Evolutionary conservation across 805 yeast genomes (phyloP).

Genomic region (Grigorovia humatica): DNA sequence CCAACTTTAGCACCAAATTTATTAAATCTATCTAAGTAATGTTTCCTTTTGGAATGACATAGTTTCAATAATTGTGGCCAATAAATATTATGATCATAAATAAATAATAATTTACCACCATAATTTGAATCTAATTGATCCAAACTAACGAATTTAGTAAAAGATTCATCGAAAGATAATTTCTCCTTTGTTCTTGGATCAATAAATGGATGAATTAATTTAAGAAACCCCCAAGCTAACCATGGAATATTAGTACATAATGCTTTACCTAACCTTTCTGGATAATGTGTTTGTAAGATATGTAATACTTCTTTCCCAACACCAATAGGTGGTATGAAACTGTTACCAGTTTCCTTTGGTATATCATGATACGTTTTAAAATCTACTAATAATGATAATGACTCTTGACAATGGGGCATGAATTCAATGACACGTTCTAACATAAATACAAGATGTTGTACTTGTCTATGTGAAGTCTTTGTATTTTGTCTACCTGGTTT

Average conservation of each 20-base stretch:
- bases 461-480: slow-evolving; percentile 78
- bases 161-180: slow-evolving; percentile 84
- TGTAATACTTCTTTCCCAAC: slow-evolving; percentile 87
- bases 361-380: slow-evolving; percentile 62
- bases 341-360: slow-evolving; percentile 43
- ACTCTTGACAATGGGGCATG: slow-evolving; percentile 96
- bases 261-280: slow-evolving; percentile 92
- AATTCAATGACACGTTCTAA: slow-evolving; percentile 84
- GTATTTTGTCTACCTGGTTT: slow-evolving; percentile 96
- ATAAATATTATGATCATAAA: slow-evolving; percentile 67
- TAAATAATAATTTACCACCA: slow-evolving; percentile 80
- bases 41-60: slow-evolving; percentile 47
- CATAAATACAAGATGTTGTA: slow-evolving; percentile 90
- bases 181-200: slow-evolving; percentile 94
- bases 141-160: slow-evolving; percentile 67
- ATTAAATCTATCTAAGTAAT: slow-evolving; percentile 58
- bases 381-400: slow-evolving; percentile 82
- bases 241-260: slow-evolving; percentile 87
- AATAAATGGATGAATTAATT: slow-evolving; percentile 87
- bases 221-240: slow-evolving; percentile 86
- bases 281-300: slow-evolving; percentile 93
- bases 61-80: slow-evolving; percentile 64
- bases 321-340: slow-evolving; percentile 79
- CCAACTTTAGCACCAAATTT: slow-evolving; percentile 67
- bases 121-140: slow-evolving; percentile 75